These are phyloP conservation scores for Coniochaeta sp. DNA, from an alignment of 2,329 filamentous ascomycete species.

Conservation along the genomic window DNA sequence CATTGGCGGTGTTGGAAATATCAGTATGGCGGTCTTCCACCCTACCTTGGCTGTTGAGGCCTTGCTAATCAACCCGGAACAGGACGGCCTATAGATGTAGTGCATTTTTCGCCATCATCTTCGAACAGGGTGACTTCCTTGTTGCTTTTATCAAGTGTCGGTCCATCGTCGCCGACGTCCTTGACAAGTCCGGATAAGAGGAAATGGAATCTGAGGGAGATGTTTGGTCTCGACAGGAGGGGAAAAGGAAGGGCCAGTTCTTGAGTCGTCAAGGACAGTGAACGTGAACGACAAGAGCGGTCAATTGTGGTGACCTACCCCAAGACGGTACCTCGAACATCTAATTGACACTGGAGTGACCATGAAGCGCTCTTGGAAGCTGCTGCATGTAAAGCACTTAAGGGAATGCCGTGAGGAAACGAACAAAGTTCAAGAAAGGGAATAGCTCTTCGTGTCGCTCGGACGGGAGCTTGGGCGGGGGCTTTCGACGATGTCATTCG, in stretches of 20 bases:
- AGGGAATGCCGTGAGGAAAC: not conserved
- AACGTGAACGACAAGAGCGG: no score
- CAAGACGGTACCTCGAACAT: not conserved
- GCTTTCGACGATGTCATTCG: not conserved
- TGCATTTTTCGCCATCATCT: conserved; percentile 10
- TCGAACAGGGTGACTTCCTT: not conserved
- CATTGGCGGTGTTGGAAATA: conserved; percentile 31
- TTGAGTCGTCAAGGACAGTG: not conserved
- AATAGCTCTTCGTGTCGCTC: no score
- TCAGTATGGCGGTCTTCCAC: conserved; percentile 20
- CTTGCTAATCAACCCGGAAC: conserved; percentile 4
- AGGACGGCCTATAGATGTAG: conserved; percentile 21
- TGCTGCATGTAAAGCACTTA: not conserved
- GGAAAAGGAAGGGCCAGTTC: conserved; percentile 3
- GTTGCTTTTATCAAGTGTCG: conserved; percentile 3
- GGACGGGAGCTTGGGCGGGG: not conserved
- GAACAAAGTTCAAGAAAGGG: not conserved
- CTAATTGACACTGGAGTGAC: not conserved
- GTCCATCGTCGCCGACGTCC: conserved; percentile 3
- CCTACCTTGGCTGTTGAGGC: no score
- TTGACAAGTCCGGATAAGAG: conserved; percentile 3
- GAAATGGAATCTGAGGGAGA: conserved; percentile 11
- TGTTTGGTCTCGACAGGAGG: conserved; percentile 7
- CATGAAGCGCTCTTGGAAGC: not conserved
- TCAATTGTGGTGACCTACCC: not conserved